Evolutionary conservation across 176 grass and related monocot species (phyloP).

Genomic region (Eragrostis curvula): DNA sequence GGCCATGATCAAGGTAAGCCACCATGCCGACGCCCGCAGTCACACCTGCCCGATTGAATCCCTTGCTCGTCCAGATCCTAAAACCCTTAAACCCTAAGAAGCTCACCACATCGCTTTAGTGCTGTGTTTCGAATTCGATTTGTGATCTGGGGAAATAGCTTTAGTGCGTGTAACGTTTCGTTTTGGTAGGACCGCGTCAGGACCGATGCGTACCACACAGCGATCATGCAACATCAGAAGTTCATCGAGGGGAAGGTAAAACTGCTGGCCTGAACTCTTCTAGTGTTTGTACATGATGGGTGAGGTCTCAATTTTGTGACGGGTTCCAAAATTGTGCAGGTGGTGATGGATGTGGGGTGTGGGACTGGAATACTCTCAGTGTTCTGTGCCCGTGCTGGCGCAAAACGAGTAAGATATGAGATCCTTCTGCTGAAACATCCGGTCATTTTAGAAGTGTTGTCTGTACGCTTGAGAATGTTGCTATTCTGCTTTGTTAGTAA

Average conservation of each 20-base stretch:
- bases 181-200: constrained; percentile 72
- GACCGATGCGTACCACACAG: constrained; percentile 76
- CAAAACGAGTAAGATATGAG: constrained; percentile 61
- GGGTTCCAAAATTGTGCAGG: constrained; percentile 43
- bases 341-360: constrained; percentile 96
- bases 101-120: background rate
- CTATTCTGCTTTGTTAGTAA: background rate
- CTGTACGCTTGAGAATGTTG: background rate
- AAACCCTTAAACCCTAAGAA: constrained; percentile 37
- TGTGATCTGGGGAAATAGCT: background rate
- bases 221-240: constrained; percentile 80
- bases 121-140: background rate
- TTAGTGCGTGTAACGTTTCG: background rate
- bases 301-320: background rate
- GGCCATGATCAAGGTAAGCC: constrained; percentile 81
- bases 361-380: constrained; percentile 91
- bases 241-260: constrained; percentile 87
- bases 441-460: background rate
- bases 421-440: background rate
- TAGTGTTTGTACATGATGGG: background rate
- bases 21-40: background rate
- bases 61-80: background rate
- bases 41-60: background rate
- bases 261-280: background rate
- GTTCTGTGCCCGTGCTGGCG: constrained; percentile 92